phyloP scores from a whole-genome alignment of 371 early-diverging fungal genomes.

The Dentiscutata heterogama region DNA sequence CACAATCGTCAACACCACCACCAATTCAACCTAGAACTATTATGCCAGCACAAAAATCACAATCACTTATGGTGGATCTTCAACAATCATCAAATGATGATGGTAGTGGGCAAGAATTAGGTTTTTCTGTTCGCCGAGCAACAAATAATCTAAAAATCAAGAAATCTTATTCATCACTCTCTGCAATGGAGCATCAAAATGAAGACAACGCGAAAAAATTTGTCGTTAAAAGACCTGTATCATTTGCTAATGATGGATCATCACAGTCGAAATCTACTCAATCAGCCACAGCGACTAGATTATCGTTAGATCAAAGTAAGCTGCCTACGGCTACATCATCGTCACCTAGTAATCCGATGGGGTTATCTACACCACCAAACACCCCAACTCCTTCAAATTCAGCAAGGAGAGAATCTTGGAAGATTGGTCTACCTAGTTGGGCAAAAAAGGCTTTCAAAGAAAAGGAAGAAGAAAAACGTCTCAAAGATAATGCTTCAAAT shows the following conservation, averaged over 20 bases:
- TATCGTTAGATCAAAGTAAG: background rate
- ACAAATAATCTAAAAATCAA: background rate
- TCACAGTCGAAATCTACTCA: background rate
- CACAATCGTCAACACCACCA: background rate
- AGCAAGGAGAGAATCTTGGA: conserved; percentile 35
- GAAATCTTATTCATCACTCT: conserved; percentile 30
- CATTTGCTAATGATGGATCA: conserved; percentile 23
- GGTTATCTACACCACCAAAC: conserved; percentile 14
- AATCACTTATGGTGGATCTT: conserved; percentile 41
- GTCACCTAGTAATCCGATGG: background rate
- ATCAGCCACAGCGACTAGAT: background rate
- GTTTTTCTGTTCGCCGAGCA: conserved; percentile 7
- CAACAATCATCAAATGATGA: conserved; percentile 3
- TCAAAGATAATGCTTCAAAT: background rate
- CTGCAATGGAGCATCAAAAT: background rate
- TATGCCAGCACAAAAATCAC: conserved; percentile 49
- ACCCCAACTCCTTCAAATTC: conserved; percentile 3
- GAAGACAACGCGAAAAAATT: background rate
- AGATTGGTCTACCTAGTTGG: conserved; percentile 28
- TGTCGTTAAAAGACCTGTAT: conserved; percentile 14
- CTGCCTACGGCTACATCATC: background rate
- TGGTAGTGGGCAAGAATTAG: background rate
- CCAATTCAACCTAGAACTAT: conserved; percentile 26
- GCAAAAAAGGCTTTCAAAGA: conserved; percentile 44
- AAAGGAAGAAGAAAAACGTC: conserved; percentile 15